Base-by-base conservation (phyloP, 371 early-diverging fungal species). In the Vairimorpha ceranae region DNA sequence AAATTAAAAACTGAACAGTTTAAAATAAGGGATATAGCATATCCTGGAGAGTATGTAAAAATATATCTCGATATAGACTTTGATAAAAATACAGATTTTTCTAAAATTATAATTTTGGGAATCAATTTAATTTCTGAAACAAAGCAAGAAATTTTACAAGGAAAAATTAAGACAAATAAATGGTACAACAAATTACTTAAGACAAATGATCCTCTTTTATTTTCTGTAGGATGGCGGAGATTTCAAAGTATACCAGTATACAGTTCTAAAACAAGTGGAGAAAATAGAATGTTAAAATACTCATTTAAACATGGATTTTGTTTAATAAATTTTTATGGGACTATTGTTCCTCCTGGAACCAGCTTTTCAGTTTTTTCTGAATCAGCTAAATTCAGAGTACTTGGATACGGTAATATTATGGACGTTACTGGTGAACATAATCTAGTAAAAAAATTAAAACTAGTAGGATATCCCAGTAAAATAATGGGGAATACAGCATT, bases 401-500 rank as follows among this genome's bases (percentile, higher is more conserved):
- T 90, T 27, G 94, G 92, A 0, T 92, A 93, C 0, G 97, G 97
- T 45, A 88, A 89, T 30, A 89, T 95, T 19, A 86, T 92, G 27
- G 95, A 95, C 77, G 91, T 90, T 75, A 89, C 91, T 80, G 89
- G 91, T 78, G 85, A 90, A 0, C 84, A 88, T 8, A 91, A 92
- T 75, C 88, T 94, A 72, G 93, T 93, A 75, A 98, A 99, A 86
- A 97, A 97, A 86, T 88, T 96, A 41, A 97, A 97, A 85, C 85
- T 99, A 76, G 91, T 94, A 0, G 99, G 99, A 76, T 85, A 86
- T 59, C 96, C 83, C 91, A 88, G 86, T 82, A 92, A 94, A 84
- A 89, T 97, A 51, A 90, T 88, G 86, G 92, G 91, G 77, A 95
- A 97, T 85, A 94, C 95, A 12, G 97, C 94, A n/a, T 93, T 94